Conservation (phyloP, 2,329 filamentous ascomycete species). For the Stachybotrys elegans region DNA sequence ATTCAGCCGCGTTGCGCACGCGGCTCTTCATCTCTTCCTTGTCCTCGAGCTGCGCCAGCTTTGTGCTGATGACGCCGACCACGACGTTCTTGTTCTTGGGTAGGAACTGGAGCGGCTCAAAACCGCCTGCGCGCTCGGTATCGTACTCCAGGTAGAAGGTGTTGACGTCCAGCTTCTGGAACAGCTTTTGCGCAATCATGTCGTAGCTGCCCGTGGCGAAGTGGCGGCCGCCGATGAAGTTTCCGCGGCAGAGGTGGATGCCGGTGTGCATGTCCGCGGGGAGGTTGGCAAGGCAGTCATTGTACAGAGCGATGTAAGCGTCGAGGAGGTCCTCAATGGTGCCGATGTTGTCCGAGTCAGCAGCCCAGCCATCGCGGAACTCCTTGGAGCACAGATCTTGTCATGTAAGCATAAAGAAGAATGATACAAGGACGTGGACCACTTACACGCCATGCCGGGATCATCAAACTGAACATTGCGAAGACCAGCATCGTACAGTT, state of each 20-base stretch:
- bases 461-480: slow-evolving; percentile 66
- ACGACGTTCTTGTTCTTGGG: slow-evolving; percentile 60
- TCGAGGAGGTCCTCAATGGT: slow-evolving; percentile 66
- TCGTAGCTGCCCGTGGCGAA: slow-evolving; percentile 65
- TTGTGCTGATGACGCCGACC: slow-evolving; percentile 59
- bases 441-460: slow-evolving; percentile 61
- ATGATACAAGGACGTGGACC: neutral
- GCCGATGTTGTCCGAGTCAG: slow-evolving; percentile 62
- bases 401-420: slow-evolving; percentile 4
- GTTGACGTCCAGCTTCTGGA: slow-evolving; percentile 56
- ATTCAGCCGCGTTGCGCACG: slow-evolving; percentile 57
- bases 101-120: slow-evolving; percentile 58
- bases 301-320: slow-evolving; percentile 73
- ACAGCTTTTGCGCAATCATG: slow-evolving; percentile 61
- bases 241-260: slow-evolving; percentile 68
- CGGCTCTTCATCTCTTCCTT: slow-evolving; percentile 58
- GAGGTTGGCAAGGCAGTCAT: slow-evolving; percentile 59
- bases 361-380: slow-evolving; percentile 65
- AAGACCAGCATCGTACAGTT: slow-evolving; percentile 57
- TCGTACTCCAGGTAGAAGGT: slow-evolving; percentile 69
- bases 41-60: slow-evolving; percentile 57
- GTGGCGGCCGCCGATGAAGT: slow-evolving; percentile 62
- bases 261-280: slow-evolving; percentile 70
- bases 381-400: slow-evolving; percentile 68
- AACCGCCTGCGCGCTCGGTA: slow-evolving; percentile 58